Conservation (phyloP, 495 filamentous ascomycete species). For the Poronia punctata region DNA sequence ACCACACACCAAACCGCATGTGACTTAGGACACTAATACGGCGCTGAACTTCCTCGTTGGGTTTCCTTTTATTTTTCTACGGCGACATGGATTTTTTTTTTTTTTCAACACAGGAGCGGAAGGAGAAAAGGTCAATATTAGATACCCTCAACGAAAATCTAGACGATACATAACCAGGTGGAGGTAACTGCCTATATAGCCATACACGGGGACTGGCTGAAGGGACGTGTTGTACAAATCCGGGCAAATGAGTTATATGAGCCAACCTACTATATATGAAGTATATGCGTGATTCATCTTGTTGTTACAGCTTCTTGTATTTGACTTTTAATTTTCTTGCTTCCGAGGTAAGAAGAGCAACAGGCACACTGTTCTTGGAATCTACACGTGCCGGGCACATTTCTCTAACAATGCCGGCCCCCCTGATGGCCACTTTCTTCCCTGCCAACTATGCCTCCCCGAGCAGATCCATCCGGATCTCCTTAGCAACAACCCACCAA, state of each 20-base stretch:
- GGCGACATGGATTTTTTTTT: background rate
- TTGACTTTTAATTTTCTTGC: too few relatives aligned
- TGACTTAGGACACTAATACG: background rate
- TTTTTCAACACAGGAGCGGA: slow-evolving; percentile 9
- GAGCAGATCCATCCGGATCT: slow-evolving; percentile 30
- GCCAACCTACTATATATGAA: too few relatives aligned
- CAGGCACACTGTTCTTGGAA: too few relatives aligned
- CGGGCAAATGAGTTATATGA: too few relatives aligned
- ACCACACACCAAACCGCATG: background rate
- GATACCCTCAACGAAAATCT: slow-evolving; percentile 15
- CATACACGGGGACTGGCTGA: too few relatives aligned
- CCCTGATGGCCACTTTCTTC: background rate
- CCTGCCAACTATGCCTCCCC: slow-evolving; percentile 11
- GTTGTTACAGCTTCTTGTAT: background rate
- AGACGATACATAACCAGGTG: too few relatives aligned
- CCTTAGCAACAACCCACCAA: slow-evolving; percentile 47
- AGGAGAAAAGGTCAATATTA: background rate
- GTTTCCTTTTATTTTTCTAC: too few relatives aligned
- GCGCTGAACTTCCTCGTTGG: too few relatives aligned
- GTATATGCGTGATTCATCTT: too few relatives aligned
- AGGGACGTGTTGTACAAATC: too few relatives aligned
- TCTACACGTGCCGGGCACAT: background rate
- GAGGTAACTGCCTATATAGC: too few relatives aligned
- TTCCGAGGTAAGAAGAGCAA: too few relatives aligned
- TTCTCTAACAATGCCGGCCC: background rate